phyloP scores from a whole-genome alignment of 768 basidiomycete species.

The Mycena galericulata region DNA sequence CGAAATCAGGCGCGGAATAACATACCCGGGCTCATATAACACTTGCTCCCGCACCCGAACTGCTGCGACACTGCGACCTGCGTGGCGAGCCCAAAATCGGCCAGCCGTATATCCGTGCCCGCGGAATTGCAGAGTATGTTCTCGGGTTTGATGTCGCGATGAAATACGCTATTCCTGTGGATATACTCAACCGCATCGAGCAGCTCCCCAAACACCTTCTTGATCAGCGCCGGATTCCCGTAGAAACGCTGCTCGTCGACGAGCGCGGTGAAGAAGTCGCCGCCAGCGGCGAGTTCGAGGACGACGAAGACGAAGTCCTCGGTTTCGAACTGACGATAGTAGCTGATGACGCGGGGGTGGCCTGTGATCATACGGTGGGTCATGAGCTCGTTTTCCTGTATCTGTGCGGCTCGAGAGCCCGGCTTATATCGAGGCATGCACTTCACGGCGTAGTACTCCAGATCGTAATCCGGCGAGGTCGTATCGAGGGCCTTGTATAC shows the following conservation, averaged over 20 bases:
- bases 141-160: no score
- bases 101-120: constrained; percentile 51
- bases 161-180: no score
- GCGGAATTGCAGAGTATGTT: constrained; percentile 47
- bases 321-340: constrained; percentile 59
- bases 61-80: no score
- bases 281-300: constrained; percentile 46
- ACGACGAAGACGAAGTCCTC: constrained; percentile 62
- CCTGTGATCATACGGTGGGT: no score
- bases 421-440: constrained; percentile 59
- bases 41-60: no score
- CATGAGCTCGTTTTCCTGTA: no score
- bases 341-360: constrained; percentile 57
- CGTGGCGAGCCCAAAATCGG: constrained; percentile 67
- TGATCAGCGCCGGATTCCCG: constrained; percentile 61
- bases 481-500: constrained; percentile 41
- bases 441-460: constrained; percentile 57
- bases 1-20: not conserved
- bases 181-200: no score
- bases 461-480: not conserved
- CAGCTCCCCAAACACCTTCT: constrained; percentile 56
- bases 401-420: no score
- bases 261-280: constrained; percentile 64
- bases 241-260: constrained; percentile 52
- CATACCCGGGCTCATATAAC: constrained; percentile 28